Base-by-base conservation (phyloP, 805 yeast species). In the Myxozyma neglecta region DNA sequence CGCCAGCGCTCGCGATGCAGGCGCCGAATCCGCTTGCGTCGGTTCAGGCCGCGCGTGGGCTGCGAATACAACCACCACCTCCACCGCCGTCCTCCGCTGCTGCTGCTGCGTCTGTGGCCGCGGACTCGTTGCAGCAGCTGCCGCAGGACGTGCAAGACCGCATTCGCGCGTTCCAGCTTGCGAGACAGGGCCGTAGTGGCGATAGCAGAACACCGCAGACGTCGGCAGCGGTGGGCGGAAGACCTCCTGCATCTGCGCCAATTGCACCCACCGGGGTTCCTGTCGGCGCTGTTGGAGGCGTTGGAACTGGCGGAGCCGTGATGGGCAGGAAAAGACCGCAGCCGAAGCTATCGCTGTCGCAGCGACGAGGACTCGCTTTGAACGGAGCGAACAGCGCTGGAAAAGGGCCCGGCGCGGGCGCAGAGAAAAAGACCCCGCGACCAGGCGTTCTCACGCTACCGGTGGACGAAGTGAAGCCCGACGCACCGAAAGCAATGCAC, bases 141-240 rank as follows among this genome's bases (percentile, higher is more conserved):
- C 59, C 69, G 34, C 86, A 94, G 10, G 93, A 89, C 65, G 82
- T 90, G 45, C 97, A 91, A 73, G 97, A 97, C 0, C 80, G 94
- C 65, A 81, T 92, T 42, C 76, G 88, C 73, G 97, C 96, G 0
- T 89, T 92, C 69, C 97, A 91, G 73, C 90, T 89, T 66, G 85
- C 87, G 70, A 82, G 97, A 68, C 85, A 84, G 70, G 75, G 71
- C 76, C 69, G 70, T 48, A 4, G 13, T 53, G 18, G 40, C 53
- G 40, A 20, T 71, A 6, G 71, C 72, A 24, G 13, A 49, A 34
- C 43, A 47, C 29, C 5, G 36, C 40, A 47, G 48, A n/a, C n/a
- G n/a, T n/a, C n/a, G n/a, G n/a, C n/a, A 60, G 64, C 34, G 68
- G 58, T 24, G 18, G 34, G 16, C 14, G 48, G 32, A 34, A 34